These are phyloP conservation scores for Penicillium cosmopolitanum DNA, from an alignment of 495 filamentous ascomycete genomes.

Conservation along the genomic window DNA sequence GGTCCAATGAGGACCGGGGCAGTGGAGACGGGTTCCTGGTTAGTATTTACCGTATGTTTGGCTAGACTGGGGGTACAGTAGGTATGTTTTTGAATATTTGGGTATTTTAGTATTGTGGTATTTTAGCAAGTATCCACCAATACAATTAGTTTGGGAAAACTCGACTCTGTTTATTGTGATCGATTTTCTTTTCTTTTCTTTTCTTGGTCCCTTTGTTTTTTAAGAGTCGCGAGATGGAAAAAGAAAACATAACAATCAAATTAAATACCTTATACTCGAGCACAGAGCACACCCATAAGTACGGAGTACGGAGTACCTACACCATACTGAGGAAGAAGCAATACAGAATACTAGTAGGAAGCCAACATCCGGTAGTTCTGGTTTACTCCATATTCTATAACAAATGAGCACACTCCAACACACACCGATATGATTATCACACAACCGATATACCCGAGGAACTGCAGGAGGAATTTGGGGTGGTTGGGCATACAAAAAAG, in stretches of 20 bases:
- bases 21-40: conserved; percentile 12
- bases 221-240: conserved; percentile 13
- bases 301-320: too few species aligned
- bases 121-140: background rate
- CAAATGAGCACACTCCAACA: background rate
- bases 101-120: background rate
- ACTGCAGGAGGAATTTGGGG: background rate
- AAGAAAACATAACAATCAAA: conserved; percentile 8
- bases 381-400: background rate
- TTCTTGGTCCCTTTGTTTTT: conserved; percentile 4
- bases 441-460: background rate
- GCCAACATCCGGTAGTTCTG: background rate
- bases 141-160: background rate
- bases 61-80: background rate
- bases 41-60: background rate
- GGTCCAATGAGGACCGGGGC: background rate
- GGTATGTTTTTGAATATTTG: too few species aligned
- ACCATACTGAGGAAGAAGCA: too few species aligned
- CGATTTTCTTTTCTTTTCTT: conserved; percentile 7
- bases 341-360: too few species aligned
- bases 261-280: background rate
- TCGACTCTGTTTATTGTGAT: conserved; percentile 1
- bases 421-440: background rate
- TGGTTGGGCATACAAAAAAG: conserved; percentile 31
- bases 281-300: background rate